Evolutionary conservation across 805 yeast genomes (phyloP).

Genomic region (Myxozyma nipponensis): DNA sequence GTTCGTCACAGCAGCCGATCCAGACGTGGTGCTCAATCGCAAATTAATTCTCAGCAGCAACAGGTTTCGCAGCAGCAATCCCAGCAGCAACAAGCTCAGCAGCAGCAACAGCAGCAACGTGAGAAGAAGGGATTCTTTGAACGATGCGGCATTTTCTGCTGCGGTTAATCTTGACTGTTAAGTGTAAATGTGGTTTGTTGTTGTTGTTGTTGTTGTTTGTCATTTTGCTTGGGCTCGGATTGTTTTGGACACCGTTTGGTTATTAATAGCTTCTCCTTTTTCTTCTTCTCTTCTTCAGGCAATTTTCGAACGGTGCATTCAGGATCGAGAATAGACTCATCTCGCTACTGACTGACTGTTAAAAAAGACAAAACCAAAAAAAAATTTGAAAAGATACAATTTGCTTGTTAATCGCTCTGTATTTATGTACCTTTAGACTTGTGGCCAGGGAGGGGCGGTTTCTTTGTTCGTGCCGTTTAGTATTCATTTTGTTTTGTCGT

Average conservation of each 20-base stretch:
- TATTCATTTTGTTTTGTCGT: neutral
- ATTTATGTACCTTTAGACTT: conserved; percentile 1
- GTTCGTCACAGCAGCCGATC: conserved; percentile 36
- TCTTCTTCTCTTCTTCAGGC: conserved; percentile 1
- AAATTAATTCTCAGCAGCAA: neutral
- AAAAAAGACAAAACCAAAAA: neutral
- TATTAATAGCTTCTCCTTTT: conserved; percentile 3
- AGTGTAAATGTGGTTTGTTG: neutral
- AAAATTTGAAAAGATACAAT: neutral
- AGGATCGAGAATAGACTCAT: too few species aligned
- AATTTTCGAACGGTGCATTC: too few species aligned
- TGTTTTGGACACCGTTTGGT: neutral
- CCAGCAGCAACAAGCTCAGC: conserved; percentile 17
- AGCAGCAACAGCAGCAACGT: conserved; percentile 17
- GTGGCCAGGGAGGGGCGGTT: neutral
- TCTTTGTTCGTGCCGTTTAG: conserved; percentile 3
- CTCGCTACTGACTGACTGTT: neutral
- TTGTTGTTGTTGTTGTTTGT: neutral
- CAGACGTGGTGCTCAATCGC: conserved; percentile 31
- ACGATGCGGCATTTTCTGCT: conserved; percentile 35
- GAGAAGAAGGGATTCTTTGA: conserved; percentile 36
- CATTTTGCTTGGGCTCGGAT: neutral
- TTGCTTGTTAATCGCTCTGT: neutral
- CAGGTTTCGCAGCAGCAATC: conserved; percentile 23
- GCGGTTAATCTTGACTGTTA: too few species aligned